Conservation (phyloP, 179 eudicot species). For the Spinacia oleracea region DNA sequence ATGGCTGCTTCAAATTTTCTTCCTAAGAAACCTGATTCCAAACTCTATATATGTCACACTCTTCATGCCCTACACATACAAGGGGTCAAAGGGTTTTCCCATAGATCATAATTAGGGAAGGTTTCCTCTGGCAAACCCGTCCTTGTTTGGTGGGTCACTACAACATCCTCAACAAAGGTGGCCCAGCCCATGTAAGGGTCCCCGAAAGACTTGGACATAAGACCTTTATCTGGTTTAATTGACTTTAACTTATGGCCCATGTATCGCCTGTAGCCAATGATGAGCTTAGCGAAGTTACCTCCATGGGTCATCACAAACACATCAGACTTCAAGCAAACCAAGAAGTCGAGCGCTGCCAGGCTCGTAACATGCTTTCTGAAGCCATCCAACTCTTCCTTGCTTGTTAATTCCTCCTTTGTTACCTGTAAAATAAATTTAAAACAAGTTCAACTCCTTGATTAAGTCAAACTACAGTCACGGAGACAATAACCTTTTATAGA, state of each 20-base stretch:
- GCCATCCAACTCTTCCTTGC: conserved; percentile 75
- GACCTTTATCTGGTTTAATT: conserved; percentile 97
- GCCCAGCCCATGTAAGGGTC: conserved; percentile 99
- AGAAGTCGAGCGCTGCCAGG: conserved; percentile 89
- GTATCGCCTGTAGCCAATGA: conserved; percentile 84
- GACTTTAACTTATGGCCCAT: conserved; percentile 89
- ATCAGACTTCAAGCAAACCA: conserved; percentile 93
- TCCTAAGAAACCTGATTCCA: neutral
- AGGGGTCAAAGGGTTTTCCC: conserved; percentile 98
- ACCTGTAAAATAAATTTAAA: conserved; percentile 49
- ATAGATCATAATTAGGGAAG: conserved; percentile 91
- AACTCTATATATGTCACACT: neutral
- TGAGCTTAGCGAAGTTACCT: conserved; percentile 95
- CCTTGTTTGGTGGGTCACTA: conserved; percentile 90
- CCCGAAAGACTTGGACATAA: conserved; percentile 94
- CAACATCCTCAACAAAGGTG: conserved; percentile 90
- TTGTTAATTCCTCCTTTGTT: conserved; percentile 84
- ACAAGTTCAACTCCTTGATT: neutral
- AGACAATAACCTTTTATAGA: neutral
- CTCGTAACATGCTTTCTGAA: conserved; percentile 94
- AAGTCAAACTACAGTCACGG: neutral
- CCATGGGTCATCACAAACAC: conserved; percentile 99
- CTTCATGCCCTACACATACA: conserved; percentile 91
- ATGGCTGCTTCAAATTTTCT: neutral
- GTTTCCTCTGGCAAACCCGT: conserved; percentile 96